Conservation (phyloP, 495 filamentous ascomycete genomes). For the Penicillium roqueforti region DNA sequence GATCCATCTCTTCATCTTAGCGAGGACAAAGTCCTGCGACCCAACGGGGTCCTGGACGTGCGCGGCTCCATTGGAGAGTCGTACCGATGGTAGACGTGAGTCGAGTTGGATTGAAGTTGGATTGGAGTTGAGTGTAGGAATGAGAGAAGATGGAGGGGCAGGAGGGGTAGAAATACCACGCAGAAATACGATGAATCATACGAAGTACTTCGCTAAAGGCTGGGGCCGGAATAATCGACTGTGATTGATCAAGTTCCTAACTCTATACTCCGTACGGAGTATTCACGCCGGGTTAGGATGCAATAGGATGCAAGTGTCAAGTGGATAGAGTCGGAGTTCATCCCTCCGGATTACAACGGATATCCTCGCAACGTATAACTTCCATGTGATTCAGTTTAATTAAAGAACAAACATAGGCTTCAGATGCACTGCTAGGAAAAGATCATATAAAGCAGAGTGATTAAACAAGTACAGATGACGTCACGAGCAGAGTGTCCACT, state of each 20-base stretch:
- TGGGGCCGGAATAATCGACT: background rate
- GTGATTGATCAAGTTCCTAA: background rate
- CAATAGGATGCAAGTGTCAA: no score
- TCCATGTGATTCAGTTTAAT: background rate
- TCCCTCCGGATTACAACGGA: background rate
- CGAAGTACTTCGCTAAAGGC: background rate
- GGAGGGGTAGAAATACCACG: slow-evolving; percentile 22
- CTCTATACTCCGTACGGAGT: no score
- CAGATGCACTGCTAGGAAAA: slow-evolving; percentile 13
- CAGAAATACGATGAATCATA: slow-evolving; percentile 1
- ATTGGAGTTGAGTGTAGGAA: background rate
- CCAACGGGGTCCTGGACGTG: slow-evolving; percentile 19
- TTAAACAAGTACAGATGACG: slow-evolving; percentile 11
- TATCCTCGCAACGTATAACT: background rate
- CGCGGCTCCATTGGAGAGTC: slow-evolving; percentile 36
- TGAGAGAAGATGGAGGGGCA: background rate
- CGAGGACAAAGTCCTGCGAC: slow-evolving; percentile 27
- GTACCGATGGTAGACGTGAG: slow-evolving; percentile 30
- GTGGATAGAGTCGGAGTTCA: slow-evolving; percentile 1
- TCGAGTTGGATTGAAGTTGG: background rate
- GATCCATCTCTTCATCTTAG: slow-evolving; percentile 39
- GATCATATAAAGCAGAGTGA: background rate
- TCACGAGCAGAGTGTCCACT: slow-evolving; percentile 7
- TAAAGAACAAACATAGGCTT: slow-evolving; percentile 12
- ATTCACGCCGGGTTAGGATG: no score